Evolutionary conservation across 768 basidiomycete genomes (phyloP).

Genomic region (Lactarius evosmus): DNA sequence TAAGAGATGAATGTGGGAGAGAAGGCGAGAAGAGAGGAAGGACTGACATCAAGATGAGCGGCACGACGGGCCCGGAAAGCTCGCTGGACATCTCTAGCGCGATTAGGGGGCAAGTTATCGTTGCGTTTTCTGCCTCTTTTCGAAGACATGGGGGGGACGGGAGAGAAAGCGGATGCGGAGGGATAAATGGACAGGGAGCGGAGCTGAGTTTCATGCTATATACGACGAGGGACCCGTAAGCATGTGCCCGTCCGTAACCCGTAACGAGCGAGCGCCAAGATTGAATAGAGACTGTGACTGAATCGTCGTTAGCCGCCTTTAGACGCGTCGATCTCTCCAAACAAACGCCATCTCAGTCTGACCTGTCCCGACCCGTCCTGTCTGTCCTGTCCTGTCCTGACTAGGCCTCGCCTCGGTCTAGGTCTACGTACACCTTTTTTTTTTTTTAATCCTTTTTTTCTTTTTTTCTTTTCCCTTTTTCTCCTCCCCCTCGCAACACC

Average conservation of each 20-base stretch:
- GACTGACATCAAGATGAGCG: constrained; percentile 74
- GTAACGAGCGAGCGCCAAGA: constrained; percentile 30
- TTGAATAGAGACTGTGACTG: constrained; percentile 21
- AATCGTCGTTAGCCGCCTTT: constrained; percentile 31
- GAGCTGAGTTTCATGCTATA: constrained; percentile 31
- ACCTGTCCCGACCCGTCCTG: background rate
- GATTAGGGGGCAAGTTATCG: constrained; percentile 74
- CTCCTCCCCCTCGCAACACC: constrained; percentile 18
- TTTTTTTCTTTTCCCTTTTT: background rate
- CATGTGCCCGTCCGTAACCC: constrained; percentile 30
- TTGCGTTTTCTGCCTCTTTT: constrained; percentile 86
- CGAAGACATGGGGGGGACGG: constrained; percentile 57
- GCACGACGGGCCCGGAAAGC: constrained; percentile 87
- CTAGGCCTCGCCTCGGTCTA: constrained; percentile 6
- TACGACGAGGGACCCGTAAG: constrained; percentile 38
- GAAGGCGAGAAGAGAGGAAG: constrained; percentile 29
- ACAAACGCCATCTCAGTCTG: constrained; percentile 4
- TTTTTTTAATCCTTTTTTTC: background rate
- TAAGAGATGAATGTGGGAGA: constrained; percentile 30
- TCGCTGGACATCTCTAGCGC: constrained; percentile 84
- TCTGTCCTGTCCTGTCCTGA: background rate
- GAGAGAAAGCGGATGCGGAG: constrained; percentile 32
- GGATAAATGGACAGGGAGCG: constrained; percentile 36
- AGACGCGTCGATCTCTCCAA: constrained; percentile 33
- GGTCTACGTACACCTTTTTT: background rate